Base-by-base conservation (phyloP, 768 basidiomycete genomes). In the Suillus fuscotomentosus region DNA sequence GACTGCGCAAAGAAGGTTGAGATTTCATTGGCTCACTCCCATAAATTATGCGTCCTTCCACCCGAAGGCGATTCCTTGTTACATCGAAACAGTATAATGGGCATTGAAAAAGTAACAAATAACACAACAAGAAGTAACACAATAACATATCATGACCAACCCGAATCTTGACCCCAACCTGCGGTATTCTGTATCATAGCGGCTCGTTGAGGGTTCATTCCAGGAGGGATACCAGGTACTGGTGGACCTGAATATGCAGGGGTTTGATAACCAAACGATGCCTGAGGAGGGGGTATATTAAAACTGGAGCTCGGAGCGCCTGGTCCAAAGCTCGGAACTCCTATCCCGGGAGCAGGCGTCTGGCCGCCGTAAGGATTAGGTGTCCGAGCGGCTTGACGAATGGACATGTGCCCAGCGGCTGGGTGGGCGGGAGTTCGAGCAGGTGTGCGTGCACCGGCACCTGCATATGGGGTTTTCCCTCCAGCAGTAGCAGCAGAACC, bases 371-470 rank as follows among this genome's bases (percentile, higher is more conserved):
- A 94, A 2, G 92, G 90, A 70, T 94, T 94, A 11, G 93, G 92
- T 51, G 92, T 94, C 55, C 90, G 84, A 42, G 83, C 74, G 38
- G 76, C 70, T 68, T 91, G 89, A 61, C 91, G 90, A 53, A 89
- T 82, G 22, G 92, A 94, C 76, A 87, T 81, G 70, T 86, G 89
- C 1, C 92, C 91, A n/a, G 92, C 91, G 10, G 91, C 93, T n/a
- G 83, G 80, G 65, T 84, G 83, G n/a, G 86, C 91, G 14, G 86
- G 83, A 15, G 88, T 88, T 41, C 91, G 84, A 24, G 85, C 92
- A 60, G 92, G 92, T 1, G 92, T 94, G 41, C 91, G 86, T n/a
- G 79, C 77, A 53, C 89, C 90, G 36, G 87, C 86, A 63, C 83
- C 87, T 31, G 27, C 17, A 67, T 88, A 94, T 0, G 94, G 93